Conservation (phyloP, 192 early-diverging fungal genomes). For the Backusella morwellensis region DNA sequence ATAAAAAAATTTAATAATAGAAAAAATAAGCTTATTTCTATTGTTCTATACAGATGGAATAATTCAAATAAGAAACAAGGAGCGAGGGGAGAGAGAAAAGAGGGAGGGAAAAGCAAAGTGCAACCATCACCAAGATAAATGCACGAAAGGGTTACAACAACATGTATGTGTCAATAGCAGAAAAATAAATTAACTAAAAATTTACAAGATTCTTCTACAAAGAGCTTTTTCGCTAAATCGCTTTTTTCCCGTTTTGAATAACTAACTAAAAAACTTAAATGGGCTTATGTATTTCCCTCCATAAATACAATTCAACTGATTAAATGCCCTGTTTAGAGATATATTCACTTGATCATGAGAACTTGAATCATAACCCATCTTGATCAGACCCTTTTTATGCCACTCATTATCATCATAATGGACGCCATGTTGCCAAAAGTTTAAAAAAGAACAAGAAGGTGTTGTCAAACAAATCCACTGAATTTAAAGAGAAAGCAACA, state of each 20-base stretch:
- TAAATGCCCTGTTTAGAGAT: not conserved
- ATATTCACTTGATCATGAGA: not conserved
- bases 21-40: not conserved
- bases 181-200: not conserved
- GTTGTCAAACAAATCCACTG: not conserved
- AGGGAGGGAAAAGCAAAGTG: not conserved
- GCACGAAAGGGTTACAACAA: not conserved
- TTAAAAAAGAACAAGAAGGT: not conserved
- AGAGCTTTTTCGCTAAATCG: not conserved
- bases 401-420: not conserved
- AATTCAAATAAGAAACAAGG: not conserved
- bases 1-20: not conserved
- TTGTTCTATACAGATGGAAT: too few relatives aligned
- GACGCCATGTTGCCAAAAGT: not conserved
- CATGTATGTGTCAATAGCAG: not conserved
- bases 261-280: not conserved
- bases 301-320: not conserved
- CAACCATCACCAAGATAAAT: not conserved
- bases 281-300: not conserved
- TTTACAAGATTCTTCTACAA: conserved; percentile 4
- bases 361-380: not conserved
- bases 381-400: not conserved
- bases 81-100: not conserved
- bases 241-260: conserved; percentile 4
- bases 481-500: not conserved